Conservation (phyloP, 2,329 filamentous ascomycete species). For the Purpureocillium lavendulum region DNA sequence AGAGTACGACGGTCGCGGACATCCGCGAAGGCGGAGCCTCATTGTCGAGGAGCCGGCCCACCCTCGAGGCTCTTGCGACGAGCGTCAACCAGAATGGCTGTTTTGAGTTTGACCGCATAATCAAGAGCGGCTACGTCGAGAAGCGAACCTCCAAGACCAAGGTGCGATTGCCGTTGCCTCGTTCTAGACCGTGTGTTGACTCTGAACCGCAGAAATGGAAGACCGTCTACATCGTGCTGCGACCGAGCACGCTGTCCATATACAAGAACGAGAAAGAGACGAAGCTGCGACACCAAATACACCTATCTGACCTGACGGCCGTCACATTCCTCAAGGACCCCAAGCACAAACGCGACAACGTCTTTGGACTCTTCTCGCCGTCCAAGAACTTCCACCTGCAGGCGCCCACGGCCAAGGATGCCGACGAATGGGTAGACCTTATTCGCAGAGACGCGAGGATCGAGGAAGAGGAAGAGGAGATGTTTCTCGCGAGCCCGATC, state of each 20-base stretch:
- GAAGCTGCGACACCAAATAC: constrained; percentile 81
- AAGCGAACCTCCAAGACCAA: constrained; percentile 93
- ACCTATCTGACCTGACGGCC: constrained; percentile 82
- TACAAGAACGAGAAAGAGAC: constrained; percentile 90
- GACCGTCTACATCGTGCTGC: constrained; percentile 76
- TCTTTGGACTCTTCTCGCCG: constrained; percentile 89
- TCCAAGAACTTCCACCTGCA: constrained; percentile 89
- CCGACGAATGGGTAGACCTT: constrained; percentile 76
- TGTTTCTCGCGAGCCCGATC: constrained; percentile 62
- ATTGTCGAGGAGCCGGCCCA: constrained; percentile 18
- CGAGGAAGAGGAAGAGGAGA: constrained; percentile 81
- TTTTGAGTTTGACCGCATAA: constrained; percentile 89
- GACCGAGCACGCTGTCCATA: constrained; percentile 81
- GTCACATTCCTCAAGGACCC: constrained; percentile 83
- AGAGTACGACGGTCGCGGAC: constrained; percentile 1
- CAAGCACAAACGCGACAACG: constrained; percentile 75
- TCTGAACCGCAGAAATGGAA: constrained; percentile 68
- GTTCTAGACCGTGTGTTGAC: constrained; percentile 1
- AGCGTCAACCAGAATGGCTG: constrained; percentile 92
- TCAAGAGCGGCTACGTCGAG: constrained; percentile 79
- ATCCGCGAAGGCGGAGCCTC: constrained; percentile 10
- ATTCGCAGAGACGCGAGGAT: constrained; percentile 75
- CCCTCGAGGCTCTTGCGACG: constrained; percentile 56
- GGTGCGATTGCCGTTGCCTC: constrained; percentile 36
- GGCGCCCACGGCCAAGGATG: constrained; percentile 63